Conservation (phyloP, 257 asterid species). For the Nicotiana benthamiana region DNA sequence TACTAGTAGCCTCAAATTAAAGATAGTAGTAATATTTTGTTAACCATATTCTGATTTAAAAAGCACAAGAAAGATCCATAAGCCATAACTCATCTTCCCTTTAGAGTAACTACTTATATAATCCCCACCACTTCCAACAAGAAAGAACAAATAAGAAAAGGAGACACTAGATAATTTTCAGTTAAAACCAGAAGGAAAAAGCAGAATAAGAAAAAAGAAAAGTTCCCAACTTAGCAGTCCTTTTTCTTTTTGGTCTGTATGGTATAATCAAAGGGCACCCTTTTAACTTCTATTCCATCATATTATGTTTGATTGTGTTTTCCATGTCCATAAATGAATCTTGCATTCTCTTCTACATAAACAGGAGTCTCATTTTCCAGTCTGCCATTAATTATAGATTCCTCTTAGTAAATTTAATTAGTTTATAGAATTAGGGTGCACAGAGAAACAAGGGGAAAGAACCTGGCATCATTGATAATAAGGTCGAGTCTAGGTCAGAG, state of each 20-base stretch:
- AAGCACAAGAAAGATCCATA: not conserved
- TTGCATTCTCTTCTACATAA: conserved; percentile 74
- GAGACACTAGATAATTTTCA: not conserved
- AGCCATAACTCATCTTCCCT: not conserved
- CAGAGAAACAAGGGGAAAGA: not conserved
- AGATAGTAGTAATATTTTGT: not conserved
- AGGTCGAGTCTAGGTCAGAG: conserved; percentile 70
- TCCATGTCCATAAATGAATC: conserved; percentile 93
- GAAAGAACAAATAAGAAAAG: not conserved
- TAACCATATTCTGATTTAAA: not conserved
- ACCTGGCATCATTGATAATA: conserved; percentile 87
- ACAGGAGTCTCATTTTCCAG: conserved; percentile 67
- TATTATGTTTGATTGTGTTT: conserved; percentile 35
- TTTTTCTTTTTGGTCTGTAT: not conserved
- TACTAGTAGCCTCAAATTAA: too few species aligned
- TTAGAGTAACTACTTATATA: not conserved
- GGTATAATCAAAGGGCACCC: not conserved
- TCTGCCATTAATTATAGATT: conserved; percentile 22
- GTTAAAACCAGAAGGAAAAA: not conserved
- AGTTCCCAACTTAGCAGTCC: not conserved
- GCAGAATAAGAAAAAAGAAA: not conserved
- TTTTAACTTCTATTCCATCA: not conserved
- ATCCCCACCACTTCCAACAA: not conserved
- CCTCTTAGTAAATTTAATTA: not conserved
- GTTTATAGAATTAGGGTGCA: not conserved